Percentiles rank a stretch among this genome's conserved stretches.
These are phyloP conservation scores for Mycena olivaceomarginata DNA, from an alignment of 768 basidiomycete genomes.

Conservation along the genomic window DNA sequence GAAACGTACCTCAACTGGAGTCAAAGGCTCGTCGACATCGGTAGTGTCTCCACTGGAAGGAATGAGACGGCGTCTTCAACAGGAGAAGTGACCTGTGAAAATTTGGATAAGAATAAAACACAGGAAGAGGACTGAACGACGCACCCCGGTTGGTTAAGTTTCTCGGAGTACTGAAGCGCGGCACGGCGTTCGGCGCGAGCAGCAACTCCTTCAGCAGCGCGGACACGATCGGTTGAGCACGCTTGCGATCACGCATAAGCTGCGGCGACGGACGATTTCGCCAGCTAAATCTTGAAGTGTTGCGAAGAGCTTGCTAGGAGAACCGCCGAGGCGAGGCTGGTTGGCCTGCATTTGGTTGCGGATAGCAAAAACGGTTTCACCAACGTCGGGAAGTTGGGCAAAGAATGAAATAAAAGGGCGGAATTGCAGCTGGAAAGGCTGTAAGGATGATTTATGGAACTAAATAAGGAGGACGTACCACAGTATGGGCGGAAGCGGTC, in stretches of 20 bases:
- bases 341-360: no score
- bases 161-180: neutral
- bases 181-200: constrained; percentile 8
- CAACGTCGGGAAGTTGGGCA: no score
- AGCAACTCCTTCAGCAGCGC: neutral
- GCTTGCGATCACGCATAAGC: constrained; percentile 16
- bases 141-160: neutral
- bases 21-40: neutral
- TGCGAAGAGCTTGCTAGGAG: no score
- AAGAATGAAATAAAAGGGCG: no score
- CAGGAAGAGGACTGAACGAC: neutral
- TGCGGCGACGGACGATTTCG: constrained; percentile 3
- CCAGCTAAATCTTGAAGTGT: neutral
- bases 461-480: no score
- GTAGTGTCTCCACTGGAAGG: neutral
- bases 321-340: no score
- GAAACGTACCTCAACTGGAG: no score
- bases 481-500: no score
- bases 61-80: neutral
- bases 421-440: no score
- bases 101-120: no score
- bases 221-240: neutral
- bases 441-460: no score
- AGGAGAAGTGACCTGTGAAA: neutral
- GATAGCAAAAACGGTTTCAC: no score